Percentiles rank a stretch among this genome's conserved stretches.
phyloP scores from a whole-genome alignment of 805 yeast species.

The Lipomyces anomalus region DNA sequence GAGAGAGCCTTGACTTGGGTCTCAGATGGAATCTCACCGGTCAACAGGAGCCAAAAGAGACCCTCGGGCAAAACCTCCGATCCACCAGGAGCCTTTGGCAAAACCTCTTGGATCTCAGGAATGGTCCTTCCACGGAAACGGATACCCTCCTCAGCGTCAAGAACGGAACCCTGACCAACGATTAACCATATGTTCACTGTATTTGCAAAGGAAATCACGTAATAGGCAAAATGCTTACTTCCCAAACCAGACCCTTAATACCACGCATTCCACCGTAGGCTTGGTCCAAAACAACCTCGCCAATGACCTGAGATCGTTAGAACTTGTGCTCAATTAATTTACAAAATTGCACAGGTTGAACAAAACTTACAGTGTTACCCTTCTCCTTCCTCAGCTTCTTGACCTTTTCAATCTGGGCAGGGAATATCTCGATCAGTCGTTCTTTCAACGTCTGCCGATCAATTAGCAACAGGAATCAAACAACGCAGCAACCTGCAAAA shows the following conservation, averaged over 20 bases:
- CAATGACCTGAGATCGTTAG: slow-evolving; percentile 42
- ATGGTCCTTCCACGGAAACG: slow-evolving; percentile 80
- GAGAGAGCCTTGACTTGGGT: slow-evolving; percentile 65
- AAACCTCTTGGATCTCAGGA: slow-evolving; percentile 66
- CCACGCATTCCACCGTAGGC: slow-evolving; percentile 93
- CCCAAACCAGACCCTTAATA: slow-evolving; percentile 80
- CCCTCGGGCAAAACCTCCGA: slow-evolving; percentile 61
- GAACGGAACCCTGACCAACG: slow-evolving; percentile 80
- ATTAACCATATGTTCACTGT: too few species aligned
- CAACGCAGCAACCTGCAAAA: slow-evolving; percentile 2
- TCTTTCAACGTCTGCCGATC: slow-evolving; percentile 75
- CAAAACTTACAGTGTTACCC: slow-evolving; percentile 58
- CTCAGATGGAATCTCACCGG: slow-evolving; percentile 76
- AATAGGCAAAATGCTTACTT: too few species aligned
- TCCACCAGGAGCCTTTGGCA: slow-evolving; percentile 67
- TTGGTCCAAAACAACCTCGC: slow-evolving; percentile 69
- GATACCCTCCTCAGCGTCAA: slow-evolving; percentile 81
- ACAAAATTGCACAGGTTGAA: slow-evolving; percentile 1
- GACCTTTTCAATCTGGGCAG: slow-evolving; percentile 87
- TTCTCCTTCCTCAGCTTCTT: slow-evolving; percentile 81
- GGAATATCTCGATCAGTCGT: slow-evolving; percentile 86
- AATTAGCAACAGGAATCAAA: background rate
- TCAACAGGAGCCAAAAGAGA: slow-evolving; percentile 72
- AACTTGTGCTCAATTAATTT: background rate
- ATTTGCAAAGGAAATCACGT: too few species aligned